Percentiles rank a stretch among this genome's conserved stretches.
These are phyloP conservation scores for Triticum aestivum DNA, from an alignment of 176 grass and related monocot genomes.

Conservation along the genomic window DNA sequence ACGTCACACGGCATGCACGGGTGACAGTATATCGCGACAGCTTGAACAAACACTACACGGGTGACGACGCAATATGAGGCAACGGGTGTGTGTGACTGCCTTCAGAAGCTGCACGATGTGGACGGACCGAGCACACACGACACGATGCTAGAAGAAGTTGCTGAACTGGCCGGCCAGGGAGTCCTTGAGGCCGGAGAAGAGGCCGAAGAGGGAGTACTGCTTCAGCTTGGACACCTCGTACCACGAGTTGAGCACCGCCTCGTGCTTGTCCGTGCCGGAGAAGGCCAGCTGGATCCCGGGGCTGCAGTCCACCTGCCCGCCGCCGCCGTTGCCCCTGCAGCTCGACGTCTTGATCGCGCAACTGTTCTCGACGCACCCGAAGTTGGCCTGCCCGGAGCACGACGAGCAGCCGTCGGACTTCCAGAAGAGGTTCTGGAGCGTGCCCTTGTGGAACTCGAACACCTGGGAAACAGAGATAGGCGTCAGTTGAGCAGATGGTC, in stretches of 20 bases:
- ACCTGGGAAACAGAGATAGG: constrained; percentile 36
- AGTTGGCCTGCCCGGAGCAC: constrained; percentile 39
- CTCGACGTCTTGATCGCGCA: constrained; percentile 51
- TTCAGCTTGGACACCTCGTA: constrained; percentile 88
- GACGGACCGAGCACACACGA: background rate
- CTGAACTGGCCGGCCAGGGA: constrained; percentile 60
- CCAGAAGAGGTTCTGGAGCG: constrained; percentile 82
- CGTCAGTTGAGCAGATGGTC: background rate
- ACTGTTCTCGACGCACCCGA: constrained; percentile 53
- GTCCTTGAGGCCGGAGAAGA: constrained; percentile 80
- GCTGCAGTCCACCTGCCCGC: constrained; percentile 68
- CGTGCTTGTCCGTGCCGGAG: constrained; percentile 85
- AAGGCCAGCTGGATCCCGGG: constrained; percentile 77
- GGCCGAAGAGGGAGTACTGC: constrained; percentile 77
- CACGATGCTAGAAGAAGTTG: constrained; percentile 45
- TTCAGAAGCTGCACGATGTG: background rate
- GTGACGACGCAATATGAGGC: background rate
- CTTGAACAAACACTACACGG: background rate
- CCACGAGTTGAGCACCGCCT: constrained; percentile 86
- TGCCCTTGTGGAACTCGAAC: constrained; percentile 87
- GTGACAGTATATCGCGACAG: too few relatives aligned
- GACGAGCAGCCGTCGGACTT: constrained; percentile 61
- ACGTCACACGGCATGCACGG: too few relatives aligned
- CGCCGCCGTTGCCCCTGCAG: constrained; percentile 53
- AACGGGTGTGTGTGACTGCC: background rate